Evolutionary conservation across 257 asterid species (phyloP).

Genomic region (Solanum rostratum): DNA sequence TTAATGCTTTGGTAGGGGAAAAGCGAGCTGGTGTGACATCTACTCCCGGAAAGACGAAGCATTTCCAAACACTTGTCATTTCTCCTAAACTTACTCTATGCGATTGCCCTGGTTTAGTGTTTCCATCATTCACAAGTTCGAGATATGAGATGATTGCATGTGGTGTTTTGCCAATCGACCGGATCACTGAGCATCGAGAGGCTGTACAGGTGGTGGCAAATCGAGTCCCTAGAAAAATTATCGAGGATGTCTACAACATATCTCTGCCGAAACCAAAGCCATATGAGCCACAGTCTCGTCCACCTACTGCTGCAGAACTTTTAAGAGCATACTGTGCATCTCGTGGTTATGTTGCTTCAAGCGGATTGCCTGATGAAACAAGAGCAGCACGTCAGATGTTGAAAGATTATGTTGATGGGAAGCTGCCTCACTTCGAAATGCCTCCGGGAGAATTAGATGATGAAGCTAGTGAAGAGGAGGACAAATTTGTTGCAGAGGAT

Average conservation of each 20-base stretch:
- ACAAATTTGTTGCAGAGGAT: slow-evolving; percentile 2
- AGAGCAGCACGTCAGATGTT: slow-evolving; percentile 75
- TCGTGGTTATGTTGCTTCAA: slow-evolving; percentile 83
- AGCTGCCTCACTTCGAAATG: slow-evolving; percentile 69
- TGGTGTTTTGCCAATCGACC: slow-evolving; percentile 86
- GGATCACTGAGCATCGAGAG: slow-evolving; percentile 85
- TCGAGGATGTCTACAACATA: slow-evolving; percentile 66
- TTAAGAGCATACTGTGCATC: slow-evolving; percentile 76
- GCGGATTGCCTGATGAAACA: slow-evolving; percentile 95
- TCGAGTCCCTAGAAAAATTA: slow-evolving; percentile 56
- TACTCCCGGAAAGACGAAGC: slow-evolving; percentile 97
- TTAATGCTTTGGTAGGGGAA: slow-evolving; percentile 92
- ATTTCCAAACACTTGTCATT: slow-evolving; percentile 87
- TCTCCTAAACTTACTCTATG: slow-evolving; percentile 85
- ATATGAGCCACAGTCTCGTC: slow-evolving; percentile 59
- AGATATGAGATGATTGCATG: slow-evolving; percentile 95
- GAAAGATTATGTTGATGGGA: slow-evolving; percentile 94
- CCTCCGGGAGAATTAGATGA: slow-evolving; percentile 48
- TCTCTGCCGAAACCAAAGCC: slow-evolving; percentile 80
- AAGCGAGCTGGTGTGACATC: slow-evolving; percentile 96
- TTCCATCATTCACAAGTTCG: slow-evolving; percentile 97
- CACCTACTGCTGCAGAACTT: slow-evolving; percentile 69
- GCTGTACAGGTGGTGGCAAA: slow-evolving; percentile 91
- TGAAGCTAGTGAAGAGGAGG: slow-evolving; percentile 14
- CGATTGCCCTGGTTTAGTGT: slow-evolving; percentile 97